Evolutionary conservation across 1,284 basidiomycete species (phyloP).

Genomic region (Fomitiporia mediterranea): DNA sequence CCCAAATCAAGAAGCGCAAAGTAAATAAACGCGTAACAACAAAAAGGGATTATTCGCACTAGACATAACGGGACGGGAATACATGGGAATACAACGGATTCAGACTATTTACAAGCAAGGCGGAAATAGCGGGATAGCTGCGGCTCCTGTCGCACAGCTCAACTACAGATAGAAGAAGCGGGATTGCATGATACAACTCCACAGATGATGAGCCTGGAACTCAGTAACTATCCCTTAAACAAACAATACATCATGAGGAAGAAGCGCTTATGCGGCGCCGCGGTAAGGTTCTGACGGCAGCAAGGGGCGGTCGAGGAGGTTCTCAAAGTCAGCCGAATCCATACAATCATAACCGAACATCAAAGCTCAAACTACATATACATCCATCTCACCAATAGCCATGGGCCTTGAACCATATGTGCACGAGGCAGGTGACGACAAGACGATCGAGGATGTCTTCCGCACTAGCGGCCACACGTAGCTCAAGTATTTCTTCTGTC

Average conservation of each 20-base stretch:
- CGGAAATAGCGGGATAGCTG: conserved; percentile 7
- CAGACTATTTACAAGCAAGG: not conserved
- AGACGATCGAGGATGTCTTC: conserved; percentile 46
- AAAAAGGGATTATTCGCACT: not conserved
- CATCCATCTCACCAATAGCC: conserved; percentile 36
- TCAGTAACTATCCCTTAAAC: conserved; percentile 7
- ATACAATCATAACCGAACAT: not conserved
- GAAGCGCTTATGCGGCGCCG: not conserved
- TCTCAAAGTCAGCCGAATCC: not conserved
- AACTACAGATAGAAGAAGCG: conserved; percentile 6
- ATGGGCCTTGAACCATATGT: conserved; percentile 45
- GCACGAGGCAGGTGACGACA: conserved; percentile 51
- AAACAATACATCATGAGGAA: not conserved
- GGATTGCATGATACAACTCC: conserved; percentile 10
- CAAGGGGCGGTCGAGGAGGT: no score
- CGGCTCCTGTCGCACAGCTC: not conserved
- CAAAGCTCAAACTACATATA: not conserved
- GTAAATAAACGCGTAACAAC: not conserved
- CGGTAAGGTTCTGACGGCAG: no score
- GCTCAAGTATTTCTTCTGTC: conserved; percentile 36
- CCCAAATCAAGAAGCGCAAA: not conserved
- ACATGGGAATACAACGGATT: not conserved
- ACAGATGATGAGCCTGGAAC: not conserved
- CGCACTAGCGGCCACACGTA: conserved; percentile 38
- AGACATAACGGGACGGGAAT: not conserved